Evolutionary conservation across 2,329 filamentous ascomycete genomes (phyloP), one percentile per base, ranked within the genome.

Genomic region (Lachnum nothofagi): DNA sequence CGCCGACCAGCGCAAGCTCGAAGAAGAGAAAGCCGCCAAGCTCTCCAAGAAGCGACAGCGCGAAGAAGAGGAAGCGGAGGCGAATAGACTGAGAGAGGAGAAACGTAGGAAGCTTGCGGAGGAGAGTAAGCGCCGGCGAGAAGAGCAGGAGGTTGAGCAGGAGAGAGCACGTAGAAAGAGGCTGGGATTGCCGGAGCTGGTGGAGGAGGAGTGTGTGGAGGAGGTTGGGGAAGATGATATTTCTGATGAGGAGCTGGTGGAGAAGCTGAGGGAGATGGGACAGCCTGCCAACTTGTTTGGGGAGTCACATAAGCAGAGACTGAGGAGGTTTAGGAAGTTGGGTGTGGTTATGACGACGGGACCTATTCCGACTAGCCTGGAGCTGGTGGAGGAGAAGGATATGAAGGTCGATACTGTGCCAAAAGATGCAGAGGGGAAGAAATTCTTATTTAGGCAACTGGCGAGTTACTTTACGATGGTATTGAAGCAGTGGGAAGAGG

Each of bases 401-500:
- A 95, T 96, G 88, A 91, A 91, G 67, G 82, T 97, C 20, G 73
- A 76, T 14, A 74, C 72, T 37, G 70, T 88, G 8, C 68, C 78
- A 1, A 74, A 77, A 60, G 86, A 91, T 58, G 72, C 72, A 17
- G 79, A 83, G 34, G 86, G 74, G 0, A 79, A 82, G 39, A 72
- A 77, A 38, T 90, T 86, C 68, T 72, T 98, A 34, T 91, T 86
- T 71, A 78, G 91, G 9, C 91, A 98, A 68, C 76, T 98, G 48
- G 88, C 87, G 17, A 93, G 88, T 42, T 98, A 96, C 73, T 97
- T 98, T 72, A 94, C 88, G 45, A 89, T 98, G 82, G 82, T 98
- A n/a, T 73, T 98, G 49, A 79, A 77, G 38, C 91, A 94, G 67
- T 98, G 94, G 85, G 82, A 91, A 60, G 65, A 72, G 34, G 90